Conservation (phyloP, 495 filamentous ascomycete genomes). For the Podospora sp. region DNA sequence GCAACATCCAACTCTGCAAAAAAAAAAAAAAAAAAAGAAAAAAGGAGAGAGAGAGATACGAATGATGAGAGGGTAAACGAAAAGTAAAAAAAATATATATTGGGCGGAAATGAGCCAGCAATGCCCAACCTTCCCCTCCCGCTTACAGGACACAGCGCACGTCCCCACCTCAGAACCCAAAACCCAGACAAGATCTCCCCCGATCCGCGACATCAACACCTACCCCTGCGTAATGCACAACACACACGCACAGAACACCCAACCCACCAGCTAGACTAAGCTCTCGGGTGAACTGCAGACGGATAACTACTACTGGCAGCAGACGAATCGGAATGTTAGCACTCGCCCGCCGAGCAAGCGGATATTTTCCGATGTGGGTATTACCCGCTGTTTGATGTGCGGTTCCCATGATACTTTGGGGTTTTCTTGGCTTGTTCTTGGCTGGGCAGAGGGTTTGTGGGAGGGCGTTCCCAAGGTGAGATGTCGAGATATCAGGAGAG, state of each 20-base stretch:
- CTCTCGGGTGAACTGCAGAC: neutral
- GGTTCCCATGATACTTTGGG: neutral
- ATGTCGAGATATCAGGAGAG: neutral
- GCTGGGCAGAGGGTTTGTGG: neutral
- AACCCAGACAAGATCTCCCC: too few species aligned
- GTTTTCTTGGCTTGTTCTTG: neutral
- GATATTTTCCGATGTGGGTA: neutral
- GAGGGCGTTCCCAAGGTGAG: neutral
- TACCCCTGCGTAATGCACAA: neutral
- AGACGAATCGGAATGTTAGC: neutral
- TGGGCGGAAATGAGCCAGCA: too few species aligned
- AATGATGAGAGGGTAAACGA: too few species aligned
- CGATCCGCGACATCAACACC: neutral
- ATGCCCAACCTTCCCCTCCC: too few species aligned
- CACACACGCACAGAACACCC: neutral
- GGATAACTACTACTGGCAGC: neutral
- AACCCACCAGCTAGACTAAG: neutral
- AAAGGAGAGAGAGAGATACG: too few species aligned
- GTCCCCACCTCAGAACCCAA: too few species aligned
- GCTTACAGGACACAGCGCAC: too few species aligned
- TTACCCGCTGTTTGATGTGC: neutral
- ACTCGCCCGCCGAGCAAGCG: neutral
- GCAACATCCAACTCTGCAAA: too few species aligned
- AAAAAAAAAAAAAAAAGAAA: too few species aligned
- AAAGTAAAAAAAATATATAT: too few species aligned